These are phyloP conservation scores for Alternaria consortialis DNA, from an alignment of 2,329 filamentous ascomycete species.

Conservation along the genomic window DNA sequence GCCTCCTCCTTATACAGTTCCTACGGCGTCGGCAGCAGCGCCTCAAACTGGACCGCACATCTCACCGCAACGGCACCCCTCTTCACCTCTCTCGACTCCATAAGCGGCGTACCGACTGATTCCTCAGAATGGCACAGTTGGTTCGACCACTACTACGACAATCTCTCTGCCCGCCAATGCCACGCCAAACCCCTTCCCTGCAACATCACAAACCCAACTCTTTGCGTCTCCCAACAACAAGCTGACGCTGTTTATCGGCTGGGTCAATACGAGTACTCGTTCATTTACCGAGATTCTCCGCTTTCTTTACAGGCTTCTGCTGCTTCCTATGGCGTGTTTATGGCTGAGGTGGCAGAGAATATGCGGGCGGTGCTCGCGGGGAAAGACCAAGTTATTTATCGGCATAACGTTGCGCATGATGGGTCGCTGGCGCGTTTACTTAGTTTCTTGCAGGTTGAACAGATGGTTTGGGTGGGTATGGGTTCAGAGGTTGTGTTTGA, in stretches of 20 bases:
- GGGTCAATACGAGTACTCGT: conserved; percentile 82
- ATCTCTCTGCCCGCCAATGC: conserved; percentile 80
- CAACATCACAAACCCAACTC: conserved; percentile 59
- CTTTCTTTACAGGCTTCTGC: conserved; percentile 69
- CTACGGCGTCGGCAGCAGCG: conserved; percentile 57
- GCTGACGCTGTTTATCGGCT: conserved; percentile 77
- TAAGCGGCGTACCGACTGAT: conserved; percentile 69
- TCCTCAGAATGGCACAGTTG: conserved; percentile 72
- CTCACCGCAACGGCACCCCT: conserved; percentile 65
- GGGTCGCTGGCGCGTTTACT: conserved; percentile 74
- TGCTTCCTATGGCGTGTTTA: conserved; percentile 74
- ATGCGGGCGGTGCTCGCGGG: conserved; percentile 59
- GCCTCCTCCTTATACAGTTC: conserved; percentile 57
- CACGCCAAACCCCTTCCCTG: conserved; percentile 78
- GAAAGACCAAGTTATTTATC: conserved; percentile 60
- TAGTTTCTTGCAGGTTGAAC: conserved; percentile 73
- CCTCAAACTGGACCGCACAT: conserved; percentile 69
- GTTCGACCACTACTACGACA: conserved; percentile 87
- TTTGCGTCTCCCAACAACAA: conserved; percentile 69
- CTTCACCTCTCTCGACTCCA: conserved; percentile 68
- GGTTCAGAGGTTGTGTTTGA: conserved; percentile 81
- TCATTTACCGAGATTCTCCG: conserved; percentile 74
- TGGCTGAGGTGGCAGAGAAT: conserved; percentile 74
- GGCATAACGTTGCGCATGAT: conserved; percentile 84
- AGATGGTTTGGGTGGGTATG: conserved; percentile 88